Evolutionary conservation across 225 moss, liverwort and hornwort genomes (phyloP), one percentile per base, ranked within the genome.

Genomic region (Anthoceros angustus): DNA sequence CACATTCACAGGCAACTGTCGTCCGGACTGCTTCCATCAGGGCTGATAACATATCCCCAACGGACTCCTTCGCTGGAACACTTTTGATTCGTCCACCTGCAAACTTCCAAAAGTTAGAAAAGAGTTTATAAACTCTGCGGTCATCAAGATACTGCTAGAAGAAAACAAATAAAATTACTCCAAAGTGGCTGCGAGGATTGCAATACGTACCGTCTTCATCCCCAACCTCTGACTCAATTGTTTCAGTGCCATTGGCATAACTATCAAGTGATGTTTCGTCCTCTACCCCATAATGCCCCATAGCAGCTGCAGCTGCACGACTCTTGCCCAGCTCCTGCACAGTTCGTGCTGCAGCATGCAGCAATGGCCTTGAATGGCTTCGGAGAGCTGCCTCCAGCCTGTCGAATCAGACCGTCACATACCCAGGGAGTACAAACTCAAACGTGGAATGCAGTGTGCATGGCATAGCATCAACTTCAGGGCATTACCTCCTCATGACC

Each of bases 241-340:
- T 24, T 65, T 91, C 91, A 49, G 78, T 76, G 62, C 82, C 83
- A 70, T 72, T 80, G 8, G 86, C 84, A 75, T 80, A 77, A 67
- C 74, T 75, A 62, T 92, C 98, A 60, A 83, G 78, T 61, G 85
- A 86, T 74, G 80, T 77, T 78, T 87, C 79, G 66, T 99, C 98
- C 82, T 99, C 92, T 68, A 99, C 66, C 62, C 74, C 76, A 62
- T 92, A 87, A 40, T 92, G 92, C 21, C 84, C 86, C 64, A 87
- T 78, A 67, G 89, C 84, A 63, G 84, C 86, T 67, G 98, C 92
- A 68, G 92, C 87, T 18, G 98, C 98, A 68, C 98, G 87, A 72
- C 92, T 99, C 73, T 99, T 99, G 67, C 98, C 98, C 64, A 99
- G 71, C 82, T 99, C 98, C 75, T 99, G 92, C 67, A 92, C 89